Base-by-base conservation (phyloP, 2,329 filamentous ascomycete genomes). In the Pseudogymnoascus sp. region DNA sequence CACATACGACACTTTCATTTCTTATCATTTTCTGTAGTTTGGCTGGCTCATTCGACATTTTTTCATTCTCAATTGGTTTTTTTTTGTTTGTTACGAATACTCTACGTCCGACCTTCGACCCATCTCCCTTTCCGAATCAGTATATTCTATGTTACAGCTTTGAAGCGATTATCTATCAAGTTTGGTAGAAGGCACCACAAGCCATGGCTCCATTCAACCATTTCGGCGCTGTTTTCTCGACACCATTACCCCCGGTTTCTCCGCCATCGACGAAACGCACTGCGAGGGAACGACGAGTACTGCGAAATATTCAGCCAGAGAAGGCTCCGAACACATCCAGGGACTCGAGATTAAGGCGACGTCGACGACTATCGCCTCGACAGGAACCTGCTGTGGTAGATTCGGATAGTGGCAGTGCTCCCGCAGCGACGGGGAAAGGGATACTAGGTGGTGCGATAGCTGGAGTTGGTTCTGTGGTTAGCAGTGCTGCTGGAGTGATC, bases 1-100 rank as follows among this genome's bases (percentile, higher is more conserved):
- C 25, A 56, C 50, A 56, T 56, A 56, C 50, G 25, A 21, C 50
- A 56, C 50, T 16, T 56, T 56, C 28, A 21, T 56, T 56, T 56
- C 25, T 56, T 56, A 21, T 56, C 50, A 56, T 56, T 56, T 56
- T 33, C 28, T 56, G 50, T 56, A 56, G 50, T 56, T 56, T 56
- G 50, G 50, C 50, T 56, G 50, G 28, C 10, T 56, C 50, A 56
- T 56, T 56, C 50, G 50, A 33, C 50, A 56, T 56, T 56, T 56
- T 56, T 56, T 33, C 28, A 56, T 56, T 56, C 50, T 56, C 50
- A 33, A 56, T 56, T 56, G 28, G 50, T 21, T 56, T n/a, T 33
- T 33, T 56, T 53, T 56, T 56, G 25, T 56, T 33, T 56, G 50
- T 33, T 56, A 33, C 50, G 28, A 56, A 8, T 11, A 18, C 28